phyloP scores from a whole-genome alignment of 345 rosid species.

The Citrus mangshanensis region DNA sequence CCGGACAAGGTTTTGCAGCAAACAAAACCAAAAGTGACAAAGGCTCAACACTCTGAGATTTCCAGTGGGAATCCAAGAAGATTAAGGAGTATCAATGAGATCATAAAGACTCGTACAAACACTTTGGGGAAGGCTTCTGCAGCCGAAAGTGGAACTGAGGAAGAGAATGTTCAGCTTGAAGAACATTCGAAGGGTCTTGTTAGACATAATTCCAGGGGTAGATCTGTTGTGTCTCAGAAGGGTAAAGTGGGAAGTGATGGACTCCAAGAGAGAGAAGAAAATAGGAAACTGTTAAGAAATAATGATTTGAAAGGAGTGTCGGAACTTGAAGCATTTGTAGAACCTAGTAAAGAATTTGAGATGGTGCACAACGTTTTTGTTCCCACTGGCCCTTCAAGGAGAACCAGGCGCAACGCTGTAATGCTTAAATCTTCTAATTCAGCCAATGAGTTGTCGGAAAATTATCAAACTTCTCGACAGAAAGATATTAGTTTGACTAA shows the following conservation, averaged over 20 bases:
- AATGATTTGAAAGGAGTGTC: background rate
- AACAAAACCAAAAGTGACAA: constrained; percentile 9
- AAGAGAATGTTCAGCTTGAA: constrained; percentile 5
- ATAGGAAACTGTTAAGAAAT: constrained; percentile 12
- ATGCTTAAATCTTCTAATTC: constrained; percentile 9
- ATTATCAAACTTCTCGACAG: background rate
- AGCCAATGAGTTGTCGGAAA: background rate
- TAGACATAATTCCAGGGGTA: constrained; percentile 14
- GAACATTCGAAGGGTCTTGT: constrained; percentile 5
- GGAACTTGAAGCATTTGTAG: constrained; percentile 13
- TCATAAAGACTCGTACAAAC: constrained; percentile 6
- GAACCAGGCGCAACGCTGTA: constrained; percentile 27
- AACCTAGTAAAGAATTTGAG: constrained; percentile 10
- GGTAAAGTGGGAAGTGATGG: constrained; percentile 11
- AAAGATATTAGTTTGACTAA: background rate
- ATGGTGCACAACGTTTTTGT: background rate
- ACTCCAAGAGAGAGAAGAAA: constrained; percentile 2
- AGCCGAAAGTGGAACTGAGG: constrained; percentile 4
- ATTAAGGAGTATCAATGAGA: background rate
- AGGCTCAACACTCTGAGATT: constrained; percentile 6
- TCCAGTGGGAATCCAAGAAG: background rate
- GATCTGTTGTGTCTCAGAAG: constrained; percentile 14
- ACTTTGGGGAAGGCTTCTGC: constrained; percentile 1
- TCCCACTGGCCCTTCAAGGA: constrained; percentile 15
- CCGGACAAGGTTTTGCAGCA: constrained; percentile 9